A percentile compares a stretch with the other conserved stretches of the same genome.
phyloP scores from a whole-genome alignment of 352 stramenopile genomes.

The Pythium angustatum region DNA sequence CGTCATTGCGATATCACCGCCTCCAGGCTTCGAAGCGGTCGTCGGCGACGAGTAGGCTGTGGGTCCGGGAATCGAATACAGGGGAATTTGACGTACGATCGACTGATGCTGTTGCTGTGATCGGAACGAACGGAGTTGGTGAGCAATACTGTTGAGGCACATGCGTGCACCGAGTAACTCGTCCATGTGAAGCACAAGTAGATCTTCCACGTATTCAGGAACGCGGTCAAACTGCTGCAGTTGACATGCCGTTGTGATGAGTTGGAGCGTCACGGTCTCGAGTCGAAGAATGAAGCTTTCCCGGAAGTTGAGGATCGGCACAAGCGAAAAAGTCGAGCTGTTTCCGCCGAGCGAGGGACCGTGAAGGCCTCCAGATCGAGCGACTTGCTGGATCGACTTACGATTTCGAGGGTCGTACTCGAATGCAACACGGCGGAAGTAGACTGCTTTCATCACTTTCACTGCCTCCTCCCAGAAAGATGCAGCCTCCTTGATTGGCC shows the following conservation, averaged over 20 bases:
- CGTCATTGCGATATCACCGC: constrained; percentile 5
- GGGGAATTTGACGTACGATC: constrained; percentile 28
- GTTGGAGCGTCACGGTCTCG: constrained; percentile 62
- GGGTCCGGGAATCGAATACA: constrained; percentile 28
- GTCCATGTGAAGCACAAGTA: constrained; percentile 64
- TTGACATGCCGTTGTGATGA: constrained; percentile 75
- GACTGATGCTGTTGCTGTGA: constrained; percentile 46
- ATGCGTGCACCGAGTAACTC: constrained; percentile 74
- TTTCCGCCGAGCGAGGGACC: constrained; percentile 12
- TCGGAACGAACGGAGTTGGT: constrained; percentile 72
- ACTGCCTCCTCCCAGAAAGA: constrained; percentile 84
- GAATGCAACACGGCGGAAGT: constrained; percentile 76
- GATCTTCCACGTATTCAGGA: constrained; percentile 73
- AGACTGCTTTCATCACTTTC: constrained; percentile 72
- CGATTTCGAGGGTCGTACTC: constrained; percentile 38
- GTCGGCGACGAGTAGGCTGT: constrained; percentile 30
- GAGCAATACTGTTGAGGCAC: constrained; percentile 70
- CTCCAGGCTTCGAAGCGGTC: constrained; percentile 2
- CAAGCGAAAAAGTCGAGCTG: constrained; percentile 57
- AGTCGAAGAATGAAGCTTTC: constrained; percentile 72
- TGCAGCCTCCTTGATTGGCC: constrained; percentile 69
- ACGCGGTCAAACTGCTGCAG: constrained; percentile 79
- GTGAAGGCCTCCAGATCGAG: constrained; percentile 25
- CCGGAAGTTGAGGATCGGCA: constrained; percentile 85
- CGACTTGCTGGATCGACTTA: constrained; percentile 24